Evolutionary conservation across 345 rosid genomes (phyloP).

Genomic region (Rhizophora apiculata): DNA sequence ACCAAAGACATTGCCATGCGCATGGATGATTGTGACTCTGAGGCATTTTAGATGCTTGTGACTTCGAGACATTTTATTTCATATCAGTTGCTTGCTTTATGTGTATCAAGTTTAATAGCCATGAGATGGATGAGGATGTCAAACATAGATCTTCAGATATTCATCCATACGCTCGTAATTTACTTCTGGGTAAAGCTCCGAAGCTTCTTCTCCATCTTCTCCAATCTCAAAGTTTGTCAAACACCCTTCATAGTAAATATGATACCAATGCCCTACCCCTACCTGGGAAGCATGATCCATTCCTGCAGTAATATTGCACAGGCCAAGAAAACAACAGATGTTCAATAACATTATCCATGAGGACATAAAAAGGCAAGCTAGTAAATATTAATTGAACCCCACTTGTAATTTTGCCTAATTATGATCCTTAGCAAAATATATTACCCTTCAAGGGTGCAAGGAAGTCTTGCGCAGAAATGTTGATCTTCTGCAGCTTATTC

Average conservation of each 20-base stretch:
- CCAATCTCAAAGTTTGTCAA: conserved; percentile 63
- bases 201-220: conserved; percentile 67
- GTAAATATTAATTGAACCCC: not conserved
- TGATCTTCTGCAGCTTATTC: conserved; percentile 38
- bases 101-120: not conserved
- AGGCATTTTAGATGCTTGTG: no score
- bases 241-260: conserved; percentile 80
- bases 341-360: not conserved
- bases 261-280: conserved; percentile 79
- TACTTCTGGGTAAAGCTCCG: conserved; percentile 71
- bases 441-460: conserved; percentile 59
- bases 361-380: not conserved
- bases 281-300: conserved; percentile 51
- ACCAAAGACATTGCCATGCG: no score
- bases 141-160: conserved; percentile 43
- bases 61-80: no score
- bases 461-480: conserved; percentile 44
- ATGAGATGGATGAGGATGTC: not conserved
- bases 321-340: no score
- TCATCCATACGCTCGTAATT: conserved; percentile 63
- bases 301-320: conserved; percentile 30
- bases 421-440: no score
- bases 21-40: not conserved
- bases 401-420: no score
- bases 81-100: not conserved